Conservation (phyloP, 345 rosid genomes). For the Nephelium lappaceum region DNA sequence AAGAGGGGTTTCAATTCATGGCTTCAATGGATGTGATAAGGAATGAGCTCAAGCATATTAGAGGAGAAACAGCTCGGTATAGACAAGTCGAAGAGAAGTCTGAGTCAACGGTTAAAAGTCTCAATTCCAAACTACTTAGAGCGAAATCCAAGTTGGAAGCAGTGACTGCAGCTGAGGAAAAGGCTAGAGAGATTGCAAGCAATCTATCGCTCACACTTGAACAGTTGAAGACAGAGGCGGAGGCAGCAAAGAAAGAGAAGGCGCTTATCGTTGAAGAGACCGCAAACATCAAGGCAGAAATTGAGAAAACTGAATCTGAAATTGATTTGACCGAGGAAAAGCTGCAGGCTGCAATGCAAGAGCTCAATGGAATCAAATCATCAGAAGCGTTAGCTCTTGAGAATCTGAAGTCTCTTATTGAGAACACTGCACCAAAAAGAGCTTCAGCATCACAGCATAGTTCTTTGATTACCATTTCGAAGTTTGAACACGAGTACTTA, state of each 20-base stretch:
- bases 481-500: slow-evolving; percentile 82
- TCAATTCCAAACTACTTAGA: slow-evolving; percentile 74
- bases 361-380: slow-evolving; percentile 58
- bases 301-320: slow-evolving; percentile 49
- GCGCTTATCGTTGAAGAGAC: slow-evolving; percentile 49
- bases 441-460: slow-evolving; percentile 44
- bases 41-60: slow-evolving; percentile 53
- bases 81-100: slow-evolving; percentile 50
- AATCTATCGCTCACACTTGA: slow-evolving; percentile 56
- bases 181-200: slow-evolving; percentile 48
- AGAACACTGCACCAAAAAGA: slow-evolving; percentile 48
- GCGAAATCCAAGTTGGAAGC: slow-evolving; percentile 65
- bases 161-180: slow-evolving; percentile 53
- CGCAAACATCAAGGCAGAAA: slow-evolving; percentile 44
- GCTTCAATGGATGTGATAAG: slow-evolving; percentile 67
- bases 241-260: slow-evolving; percentile 64
- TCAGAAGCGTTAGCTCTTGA: slow-evolving; percentile 64
- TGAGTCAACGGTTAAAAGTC: slow-evolving; percentile 50
- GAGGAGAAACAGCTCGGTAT: slow-evolving; percentile 48
- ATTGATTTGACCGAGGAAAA: slow-evolving; percentile 57
- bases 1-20: slow-evolving; percentile 63
- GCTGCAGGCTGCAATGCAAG: slow-evolving; percentile 53
- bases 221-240: slow-evolving; percentile 62
- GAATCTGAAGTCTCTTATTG: slow-evolving; percentile 51
- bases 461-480: slow-evolving; percentile 59